Percentiles rank a stretch among this genome's conserved stretches.
These are phyloP conservation scores for Gardenia jasminoides DNA, from an alignment of 257 asterid genomes.

Conservation along the genomic window DNA sequence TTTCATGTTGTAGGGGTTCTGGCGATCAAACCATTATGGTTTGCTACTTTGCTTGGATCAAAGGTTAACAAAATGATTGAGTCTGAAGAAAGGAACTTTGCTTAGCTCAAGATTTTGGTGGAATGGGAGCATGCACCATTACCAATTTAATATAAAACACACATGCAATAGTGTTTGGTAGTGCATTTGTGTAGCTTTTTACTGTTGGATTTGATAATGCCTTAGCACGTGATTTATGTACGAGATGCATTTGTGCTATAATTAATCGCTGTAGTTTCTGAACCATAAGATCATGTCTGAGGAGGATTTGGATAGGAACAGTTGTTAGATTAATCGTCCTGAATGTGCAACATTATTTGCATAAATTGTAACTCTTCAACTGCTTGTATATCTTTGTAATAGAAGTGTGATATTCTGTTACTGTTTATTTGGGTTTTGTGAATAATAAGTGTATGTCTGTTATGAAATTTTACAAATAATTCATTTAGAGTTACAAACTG, in stretches of 20 bases:
- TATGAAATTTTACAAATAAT: no score
- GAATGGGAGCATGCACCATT: not conserved
- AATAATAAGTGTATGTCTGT: no score
- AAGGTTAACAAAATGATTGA: constrained; percentile 18
- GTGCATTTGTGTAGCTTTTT: not conserved
- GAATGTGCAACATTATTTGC: no score
- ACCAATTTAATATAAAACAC: not conserved
- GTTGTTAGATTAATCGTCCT: no score
- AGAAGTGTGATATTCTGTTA: no score
- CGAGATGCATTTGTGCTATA: not conserved
- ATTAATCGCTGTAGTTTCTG: no score
- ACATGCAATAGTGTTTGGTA: not conserved
- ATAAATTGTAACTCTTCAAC: no score
- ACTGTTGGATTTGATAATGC: constrained; percentile 5
- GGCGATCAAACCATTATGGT: constrained; percentile 7
- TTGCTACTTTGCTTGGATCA: constrained; percentile 25
- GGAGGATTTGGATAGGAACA: no score
- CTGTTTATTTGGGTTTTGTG: no score
- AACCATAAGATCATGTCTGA: no score
- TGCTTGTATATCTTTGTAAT: no score
- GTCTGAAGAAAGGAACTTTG: constrained; percentile 12
- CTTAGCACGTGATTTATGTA: constrained; percentile 4
- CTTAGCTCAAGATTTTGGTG: not conserved
- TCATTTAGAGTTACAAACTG: no score
- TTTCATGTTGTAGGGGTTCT: constrained; percentile 16